phyloP scores from a whole-genome alignment of 2,329 filamentous ascomycete species.

The Lizonia empirigonia region DNA sequence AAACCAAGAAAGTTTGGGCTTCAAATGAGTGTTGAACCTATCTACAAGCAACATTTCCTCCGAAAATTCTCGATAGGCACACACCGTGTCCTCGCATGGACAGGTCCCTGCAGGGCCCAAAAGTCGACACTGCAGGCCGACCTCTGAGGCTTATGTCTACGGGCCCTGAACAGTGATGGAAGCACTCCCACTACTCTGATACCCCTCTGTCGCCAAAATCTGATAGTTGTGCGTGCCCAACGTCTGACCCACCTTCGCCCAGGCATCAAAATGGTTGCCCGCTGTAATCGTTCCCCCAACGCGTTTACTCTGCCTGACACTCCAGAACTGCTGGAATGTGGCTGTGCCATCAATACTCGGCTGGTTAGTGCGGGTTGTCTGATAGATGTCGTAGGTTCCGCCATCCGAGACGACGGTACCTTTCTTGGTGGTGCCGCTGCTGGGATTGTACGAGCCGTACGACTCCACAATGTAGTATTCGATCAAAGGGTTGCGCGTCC shows the following conservation, averaged over 20 bases:
- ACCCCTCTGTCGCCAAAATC: constrained; percentile 62
- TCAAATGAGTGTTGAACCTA: background rate
- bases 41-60: background rate
- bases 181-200: constrained; percentile 57
- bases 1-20: background rate
- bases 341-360: constrained; percentile 61
- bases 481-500: constrained; percentile 60
- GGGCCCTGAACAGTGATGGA: constrained; percentile 51
- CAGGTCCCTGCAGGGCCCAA: background rate
- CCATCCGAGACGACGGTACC: constrained; percentile 60
- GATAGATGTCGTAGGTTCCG: constrained; percentile 59
- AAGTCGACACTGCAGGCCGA: background rate
- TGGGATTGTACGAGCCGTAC: constrained; percentile 58
- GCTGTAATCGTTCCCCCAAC: constrained; percentile 58
- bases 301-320: constrained; percentile 57
- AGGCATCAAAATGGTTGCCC: constrained; percentile 60
- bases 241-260: constrained; percentile 56
- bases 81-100: too few relatives aligned
- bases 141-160: background rate
- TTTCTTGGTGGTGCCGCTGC: constrained; percentile 54
- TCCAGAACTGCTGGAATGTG: constrained; percentile 63
- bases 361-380: constrained; percentile 56
- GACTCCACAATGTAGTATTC: constrained; percentile 65
- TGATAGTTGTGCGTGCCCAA: constrained; percentile 60
- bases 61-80: too few relatives aligned